Conservation (phyloP, 2,329 filamentous ascomycete genomes). For the Colletotrichum sidae region DNA sequence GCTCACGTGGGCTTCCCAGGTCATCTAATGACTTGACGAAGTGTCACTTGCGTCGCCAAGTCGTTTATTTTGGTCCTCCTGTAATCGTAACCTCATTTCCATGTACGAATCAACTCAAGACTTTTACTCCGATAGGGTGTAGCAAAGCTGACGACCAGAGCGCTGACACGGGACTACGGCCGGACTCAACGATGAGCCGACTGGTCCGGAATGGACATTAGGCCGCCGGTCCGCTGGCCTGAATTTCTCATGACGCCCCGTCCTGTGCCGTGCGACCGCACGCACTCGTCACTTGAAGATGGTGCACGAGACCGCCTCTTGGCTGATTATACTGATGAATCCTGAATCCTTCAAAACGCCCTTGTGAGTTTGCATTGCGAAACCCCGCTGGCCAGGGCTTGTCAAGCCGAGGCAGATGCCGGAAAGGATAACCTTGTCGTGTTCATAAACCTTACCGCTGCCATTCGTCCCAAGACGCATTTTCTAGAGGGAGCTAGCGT, state of each 20-base stretch:
- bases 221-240: constrained; percentile 10
- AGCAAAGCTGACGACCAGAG: too few relatives aligned
- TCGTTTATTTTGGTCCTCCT: too few relatives aligned
- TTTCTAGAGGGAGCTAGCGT: constrained; percentile 15
- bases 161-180: too few relatives aligned
- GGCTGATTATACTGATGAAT: not conserved
- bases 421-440: constrained; percentile 21
- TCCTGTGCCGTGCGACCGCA: not conserved
- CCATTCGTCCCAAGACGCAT: constrained; percentile 20
- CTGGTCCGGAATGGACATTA: constrained; percentile 1
- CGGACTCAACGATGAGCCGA: not conserved
- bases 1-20: too few relatives aligned
- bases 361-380: constrained; percentile 1
- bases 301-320: not conserved
- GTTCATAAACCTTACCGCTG: constrained; percentile 16
- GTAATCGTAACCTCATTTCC: too few relatives aligned
- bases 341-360: not conserved
- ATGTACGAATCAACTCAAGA: too few relatives aligned
- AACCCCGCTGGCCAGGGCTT: constrained; percentile 8
- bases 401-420: constrained; percentile 19
- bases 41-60: too few relatives aligned
- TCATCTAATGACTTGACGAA: too few relatives aligned
- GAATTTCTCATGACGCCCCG: not conserved
- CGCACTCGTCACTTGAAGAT: not conserved
- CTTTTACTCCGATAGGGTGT: too few relatives aligned